Conservation (phyloP, 805 yeast genomes). For the Metschnikowia continentalis region DNA sequence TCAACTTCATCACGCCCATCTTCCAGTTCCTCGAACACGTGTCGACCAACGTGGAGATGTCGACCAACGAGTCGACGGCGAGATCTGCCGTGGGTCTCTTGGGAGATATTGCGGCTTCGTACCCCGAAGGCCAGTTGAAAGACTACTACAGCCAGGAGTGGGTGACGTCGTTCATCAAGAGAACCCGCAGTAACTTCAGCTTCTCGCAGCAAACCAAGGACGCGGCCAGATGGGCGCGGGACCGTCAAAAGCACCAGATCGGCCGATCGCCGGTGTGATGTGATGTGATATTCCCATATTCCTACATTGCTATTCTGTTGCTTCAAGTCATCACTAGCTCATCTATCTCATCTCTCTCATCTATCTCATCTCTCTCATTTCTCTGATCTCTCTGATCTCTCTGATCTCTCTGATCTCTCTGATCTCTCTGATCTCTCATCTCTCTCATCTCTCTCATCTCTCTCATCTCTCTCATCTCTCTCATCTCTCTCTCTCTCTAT, state of each 20-base stretch:
- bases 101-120: constrained; percentile 91
- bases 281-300: too few species aligned
- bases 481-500: background rate
- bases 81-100: constrained; percentile 85
- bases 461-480: constrained; percentile 10
- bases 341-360: background rate
- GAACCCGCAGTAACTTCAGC: constrained; percentile 58
- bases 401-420: constrained; percentile 3
- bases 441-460: constrained; percentile 1
- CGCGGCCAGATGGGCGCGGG: constrained; percentile 98
- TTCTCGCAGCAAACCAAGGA: constrained; percentile 70
- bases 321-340: too few species aligned
- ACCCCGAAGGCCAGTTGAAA: constrained; percentile 69
- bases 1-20: constrained; percentile 63
- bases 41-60: constrained; percentile 55
- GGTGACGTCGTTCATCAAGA: constrained; percentile 74
- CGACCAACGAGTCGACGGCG: constrained; percentile 63
- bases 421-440: constrained; percentile 2
- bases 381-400: constrained; percentile 2
- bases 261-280: constrained; percentile 3
- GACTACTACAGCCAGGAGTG: constrained; percentile 66
- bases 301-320: too few species aligned
- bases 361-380: constrained; percentile 6
- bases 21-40: constrained; percentile 64
- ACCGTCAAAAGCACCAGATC: constrained; percentile 57